phyloP scores from a whole-genome alignment of 805 yeast genomes.

The Starmera amethionina region DNA sequence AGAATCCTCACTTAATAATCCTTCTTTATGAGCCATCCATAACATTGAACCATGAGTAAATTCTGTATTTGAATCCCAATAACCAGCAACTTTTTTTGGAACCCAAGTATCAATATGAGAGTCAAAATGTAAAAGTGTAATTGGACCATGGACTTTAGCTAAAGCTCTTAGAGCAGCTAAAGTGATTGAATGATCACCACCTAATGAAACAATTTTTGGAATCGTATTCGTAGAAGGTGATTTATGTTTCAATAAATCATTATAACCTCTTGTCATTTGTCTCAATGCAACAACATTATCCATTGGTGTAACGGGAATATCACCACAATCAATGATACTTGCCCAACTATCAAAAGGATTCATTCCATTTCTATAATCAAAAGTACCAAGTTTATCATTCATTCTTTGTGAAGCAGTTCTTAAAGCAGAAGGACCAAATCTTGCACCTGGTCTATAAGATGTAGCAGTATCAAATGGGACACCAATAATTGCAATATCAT shows the following conservation, averaged over 20 bases:
- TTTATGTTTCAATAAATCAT: slow-evolving; percentile 36
- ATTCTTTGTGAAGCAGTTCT: slow-evolving; percentile 44
- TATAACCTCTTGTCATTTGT: slow-evolving; percentile 51
- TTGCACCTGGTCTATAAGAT: slow-evolving; percentile 41
- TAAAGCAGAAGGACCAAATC: slow-evolving; percentile 42
- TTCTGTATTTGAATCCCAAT: slow-evolving; percentile 48
- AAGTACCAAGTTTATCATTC: slow-evolving; percentile 49
- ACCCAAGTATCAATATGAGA: slow-evolving; percentile 82
- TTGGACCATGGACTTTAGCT: slow-evolving; percentile 48
- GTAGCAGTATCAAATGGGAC: slow-evolving; percentile 47
- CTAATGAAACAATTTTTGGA: slow-evolving; percentile 62
- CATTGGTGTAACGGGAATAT: slow-evolving; percentile 59
- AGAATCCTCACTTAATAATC: slow-evolving; percentile 39
- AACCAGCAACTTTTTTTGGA: slow-evolving; percentile 59
- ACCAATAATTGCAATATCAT: slow-evolving; percentile 41
- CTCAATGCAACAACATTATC: slow-evolving; percentile 54
- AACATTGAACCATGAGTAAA: slow-evolving; percentile 82
- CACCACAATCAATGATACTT: slow-evolving; percentile 54
- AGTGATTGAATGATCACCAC: slow-evolving; percentile 77
- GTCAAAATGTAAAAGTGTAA: slow-evolving; percentile 73
- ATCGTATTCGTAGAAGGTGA: slow-evolving; percentile 18
- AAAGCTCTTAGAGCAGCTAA: slow-evolving; percentile 66
- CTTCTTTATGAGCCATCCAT: slow-evolving; percentile 62
- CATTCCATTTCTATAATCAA: slow-evolving; percentile 53
- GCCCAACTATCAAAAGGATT: slow-evolving; percentile 52